These are phyloP conservation scores for Porpolomopsis calyptriformis DNA, from an alignment of 768 basidiomycete genomes.

Conservation along the genomic window DNA sequence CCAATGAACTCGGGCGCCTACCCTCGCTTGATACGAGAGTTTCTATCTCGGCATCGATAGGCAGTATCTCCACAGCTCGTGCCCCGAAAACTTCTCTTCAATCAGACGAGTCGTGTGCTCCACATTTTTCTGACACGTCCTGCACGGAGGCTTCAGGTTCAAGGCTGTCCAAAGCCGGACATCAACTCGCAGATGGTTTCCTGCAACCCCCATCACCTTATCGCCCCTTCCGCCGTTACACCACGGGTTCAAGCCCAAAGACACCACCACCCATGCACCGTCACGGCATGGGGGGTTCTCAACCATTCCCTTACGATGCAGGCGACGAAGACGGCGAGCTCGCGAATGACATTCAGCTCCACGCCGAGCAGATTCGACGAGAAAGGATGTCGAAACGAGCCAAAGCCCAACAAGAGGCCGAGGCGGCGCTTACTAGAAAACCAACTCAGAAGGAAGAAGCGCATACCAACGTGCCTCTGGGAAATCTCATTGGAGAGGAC, in stretches of 20 bases:
- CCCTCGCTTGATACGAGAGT: neutral
- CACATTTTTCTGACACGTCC: slow-evolving; percentile 10
- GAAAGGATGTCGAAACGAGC: slow-evolving; percentile 68
- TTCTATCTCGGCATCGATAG: neutral
- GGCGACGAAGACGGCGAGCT: slow-evolving; percentile 41
- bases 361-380: slow-evolving; percentile 76
- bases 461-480: slow-evolving; percentile 70
- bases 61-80: neutral
- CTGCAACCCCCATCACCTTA: slow-evolving; percentile 41
- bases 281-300: slow-evolving; percentile 24
- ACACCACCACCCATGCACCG: slow-evolving; percentile 13
- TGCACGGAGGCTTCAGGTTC: slow-evolving; percentile 16
- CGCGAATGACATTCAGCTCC: slow-evolving; percentile 74
- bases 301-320: slow-evolving; percentile 26
- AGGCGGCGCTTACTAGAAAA: slow-evolving; percentile 39
- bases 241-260: slow-evolving; percentile 38
- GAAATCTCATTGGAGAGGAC: slow-evolving; percentile 95
- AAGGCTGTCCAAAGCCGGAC: slow-evolving; percentile 15
- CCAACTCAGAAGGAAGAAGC: slow-evolving; percentile 18
- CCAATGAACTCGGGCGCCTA: neutral
- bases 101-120: neutral
- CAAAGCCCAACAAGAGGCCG: slow-evolving; percentile 53
- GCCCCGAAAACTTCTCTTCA: neutral
- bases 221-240: slow-evolving; percentile 51
- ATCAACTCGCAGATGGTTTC: slow-evolving; percentile 31